Base-by-base conservation (phyloP, 805 yeast genomes). In the Hanseniaspora clermontiae region DNA sequence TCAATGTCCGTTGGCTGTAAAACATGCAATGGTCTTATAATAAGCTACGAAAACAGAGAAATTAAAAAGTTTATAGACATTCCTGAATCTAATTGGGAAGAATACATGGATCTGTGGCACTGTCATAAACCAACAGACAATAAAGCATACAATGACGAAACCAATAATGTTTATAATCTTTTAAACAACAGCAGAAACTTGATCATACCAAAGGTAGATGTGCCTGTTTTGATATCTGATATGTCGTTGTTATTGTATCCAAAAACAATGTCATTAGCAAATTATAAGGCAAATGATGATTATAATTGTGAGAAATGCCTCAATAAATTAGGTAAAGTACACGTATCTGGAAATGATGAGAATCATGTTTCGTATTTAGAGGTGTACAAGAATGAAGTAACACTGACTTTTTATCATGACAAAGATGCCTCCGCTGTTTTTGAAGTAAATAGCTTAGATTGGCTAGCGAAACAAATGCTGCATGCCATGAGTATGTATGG, bases 41-140 rank as follows among this genome's bases (percentile, higher is more conserved):
- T 47, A 11, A 45, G 61, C 38, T 57, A 62, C 38, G 48, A 57
- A 14, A 46, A 38, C 14, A 62, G 65, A 38, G 39, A 46, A 32
- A 64, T 64, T 43, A 27, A 40, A 7, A 62, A 55, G 31, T 24
- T 68, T 10, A 63, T 63, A 55, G 86, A 86, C 40, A 78, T 91
- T 82, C 98, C 98, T 0, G 84, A 95, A 1, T 97, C 89, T 64
- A 73, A 80, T 50, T 91, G 98, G 98, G 80, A 84, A 14, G 98
- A 91, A 66, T 72, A 93, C 77, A 84, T 91, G 95, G 97, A 91
- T 58, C 85, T 84, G 61, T 91, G 98, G 98, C 97, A 91, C 66
- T 91, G 98, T 65, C 97, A 91, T 65, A 84, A 84, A 63, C 95
- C 95, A 0, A 66, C 69, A 43, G 63, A 20, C 57, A 65, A 31